Conservation (phyloP, 257 asterid species). For the Rehmannia glutinosa region DNA sequence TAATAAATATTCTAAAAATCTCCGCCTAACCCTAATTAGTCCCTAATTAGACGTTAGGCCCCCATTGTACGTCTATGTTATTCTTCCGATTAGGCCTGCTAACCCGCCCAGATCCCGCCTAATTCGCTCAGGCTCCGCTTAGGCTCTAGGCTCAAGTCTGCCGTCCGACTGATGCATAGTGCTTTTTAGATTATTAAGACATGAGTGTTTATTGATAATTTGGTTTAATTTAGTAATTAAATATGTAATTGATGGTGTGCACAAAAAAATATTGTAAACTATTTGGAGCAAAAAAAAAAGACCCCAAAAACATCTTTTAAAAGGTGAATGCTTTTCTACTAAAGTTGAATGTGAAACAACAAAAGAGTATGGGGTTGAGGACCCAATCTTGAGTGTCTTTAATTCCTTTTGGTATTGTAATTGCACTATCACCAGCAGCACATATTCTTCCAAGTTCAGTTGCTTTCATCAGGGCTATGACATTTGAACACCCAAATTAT, state of each 20-base stretch:
- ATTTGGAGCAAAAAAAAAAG: background rate
- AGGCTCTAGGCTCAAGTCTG: too few species aligned
- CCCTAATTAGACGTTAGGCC: too few species aligned
- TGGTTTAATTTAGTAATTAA: background rate
- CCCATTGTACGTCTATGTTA: too few species aligned
- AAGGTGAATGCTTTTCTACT: conserved; percentile 40
- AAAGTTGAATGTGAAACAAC: conserved; percentile 34
- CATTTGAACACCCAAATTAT: background rate
- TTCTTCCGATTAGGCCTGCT: too few species aligned
- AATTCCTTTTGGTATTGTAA: conserved; percentile 30
- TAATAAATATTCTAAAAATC: too few species aligned
- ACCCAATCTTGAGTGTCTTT: conserved; percentile 26
- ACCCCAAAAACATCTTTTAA: conserved; percentile 31
- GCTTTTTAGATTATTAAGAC: conserved; percentile 14
- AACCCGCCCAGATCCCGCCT: too few species aligned
- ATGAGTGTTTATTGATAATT: conserved; percentile 11
- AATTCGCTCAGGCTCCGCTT: too few species aligned
- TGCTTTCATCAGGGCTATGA: conserved; percentile 29
- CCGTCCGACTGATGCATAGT: too few species aligned
- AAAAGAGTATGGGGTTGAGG: conserved; percentile 21
- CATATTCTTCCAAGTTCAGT: conserved; percentile 44
- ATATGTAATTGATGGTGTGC: conserved; percentile 13
- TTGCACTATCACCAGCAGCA: conserved; percentile 38
- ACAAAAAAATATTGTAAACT: background rate
- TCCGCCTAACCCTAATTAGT: too few species aligned